Percentiles rank a stretch among this genome's conserved stretches.
These are phyloP conservation scores for Mucor piriformis DNA, from an alignment of 371 early-diverging fungal genomes.

Conservation along the genomic window DNA sequence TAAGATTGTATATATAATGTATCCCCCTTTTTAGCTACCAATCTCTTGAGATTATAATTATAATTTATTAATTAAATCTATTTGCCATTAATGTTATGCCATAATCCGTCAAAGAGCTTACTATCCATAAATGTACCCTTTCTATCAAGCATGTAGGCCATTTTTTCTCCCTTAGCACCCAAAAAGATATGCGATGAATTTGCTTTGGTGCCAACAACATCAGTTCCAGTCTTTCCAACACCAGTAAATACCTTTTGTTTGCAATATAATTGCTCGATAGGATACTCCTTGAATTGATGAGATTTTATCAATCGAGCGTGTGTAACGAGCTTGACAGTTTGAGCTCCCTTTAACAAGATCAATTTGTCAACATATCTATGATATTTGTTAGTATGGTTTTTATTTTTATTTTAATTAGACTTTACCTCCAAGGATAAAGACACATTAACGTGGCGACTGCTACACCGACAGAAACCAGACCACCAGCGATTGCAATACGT, in stretches of 20 bases:
- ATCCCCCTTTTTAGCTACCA: not conserved
- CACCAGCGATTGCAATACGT: conserved; percentile 46
- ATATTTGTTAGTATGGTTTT: not conserved
- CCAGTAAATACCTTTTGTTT: conserved; percentile 52
- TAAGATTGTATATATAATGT: not conserved
- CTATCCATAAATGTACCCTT: conserved; percentile 52
- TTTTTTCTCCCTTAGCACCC: conserved; percentile 42
- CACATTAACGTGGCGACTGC: conserved; percentile 51
- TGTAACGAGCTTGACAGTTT: conserved; percentile 35
- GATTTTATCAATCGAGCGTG: conserved; percentile 42
- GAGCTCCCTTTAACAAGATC: conserved; percentile 41
- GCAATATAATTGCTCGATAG: conserved; percentile 41
- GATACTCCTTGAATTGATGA: conserved; percentile 43
- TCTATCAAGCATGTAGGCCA: conserved; percentile 54
- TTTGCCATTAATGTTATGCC: conserved; percentile 26
- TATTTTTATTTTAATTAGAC: not conserved
- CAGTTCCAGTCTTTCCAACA: conserved; percentile 43
- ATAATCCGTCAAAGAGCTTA: conserved; percentile 51
- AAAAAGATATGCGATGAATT: conserved; percentile 47
- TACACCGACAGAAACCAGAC: conserved; percentile 44
- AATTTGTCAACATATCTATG: conserved; percentile 48
- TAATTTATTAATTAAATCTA: not conserved
- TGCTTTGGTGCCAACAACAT: conserved; percentile 36
- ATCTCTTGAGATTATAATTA: not conserved
- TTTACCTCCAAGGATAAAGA: conserved; percentile 56